These are phyloP conservation scores for Dipteronia sinensis DNA, from an alignment of 345 rosid species.

Conservation along the genomic window DNA sequence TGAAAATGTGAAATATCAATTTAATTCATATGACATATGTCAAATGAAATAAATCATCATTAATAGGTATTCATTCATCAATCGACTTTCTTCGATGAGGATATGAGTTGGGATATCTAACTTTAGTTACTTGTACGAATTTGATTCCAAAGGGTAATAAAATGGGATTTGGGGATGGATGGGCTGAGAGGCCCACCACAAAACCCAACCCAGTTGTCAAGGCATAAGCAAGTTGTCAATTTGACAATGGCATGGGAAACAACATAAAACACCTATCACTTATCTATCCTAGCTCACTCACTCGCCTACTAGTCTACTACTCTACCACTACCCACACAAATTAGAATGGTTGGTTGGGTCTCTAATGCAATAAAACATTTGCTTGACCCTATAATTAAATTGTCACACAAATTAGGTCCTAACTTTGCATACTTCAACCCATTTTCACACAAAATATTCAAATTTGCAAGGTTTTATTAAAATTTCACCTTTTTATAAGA, in stretches of 20 bases:
- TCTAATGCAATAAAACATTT: background rate
- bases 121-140: too few species aligned
- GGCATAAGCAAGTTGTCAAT: background rate
- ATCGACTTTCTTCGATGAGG: too few species aligned
- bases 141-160: background rate
- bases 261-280: background rate
- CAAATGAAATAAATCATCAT: too few species aligned
- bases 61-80: too few species aligned
- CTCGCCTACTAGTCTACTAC: background rate
- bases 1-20: too few species aligned
- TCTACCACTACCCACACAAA: background rate
- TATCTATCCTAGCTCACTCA: background rate
- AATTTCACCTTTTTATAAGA: too few species aligned
- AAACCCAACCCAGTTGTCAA: background rate
- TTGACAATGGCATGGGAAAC: constrained; percentile 7
- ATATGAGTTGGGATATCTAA: too few species aligned
- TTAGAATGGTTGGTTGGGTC: background rate
- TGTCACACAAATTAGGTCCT: background rate
- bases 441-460: too few species aligned
- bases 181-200: background rate
- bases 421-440: too few species aligned
- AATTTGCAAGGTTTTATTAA: too few species aligned
- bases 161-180: background rate
- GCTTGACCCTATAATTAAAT: background rate
- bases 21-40: too few species aligned